Evolutionary conservation across 495 filamentous ascomycete species (phyloP), one percentile per base, ranked within the genome.

Genomic region (Ramalina intermedia): DNA sequence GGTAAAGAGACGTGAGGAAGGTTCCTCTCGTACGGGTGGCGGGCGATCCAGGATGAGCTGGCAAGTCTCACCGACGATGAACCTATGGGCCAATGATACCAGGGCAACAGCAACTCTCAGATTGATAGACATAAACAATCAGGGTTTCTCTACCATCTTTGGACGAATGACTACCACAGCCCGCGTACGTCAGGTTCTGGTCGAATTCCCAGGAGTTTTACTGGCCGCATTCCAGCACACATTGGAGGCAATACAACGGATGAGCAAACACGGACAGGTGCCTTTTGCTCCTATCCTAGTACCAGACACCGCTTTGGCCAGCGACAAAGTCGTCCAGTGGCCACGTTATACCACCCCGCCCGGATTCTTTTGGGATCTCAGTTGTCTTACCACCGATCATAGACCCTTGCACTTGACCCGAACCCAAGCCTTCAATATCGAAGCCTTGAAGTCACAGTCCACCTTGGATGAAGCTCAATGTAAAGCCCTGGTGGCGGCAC

Each of bases 161-260:
- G 47, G 16, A 18, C 43, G n/a, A 37, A 41, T 37, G 17, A 55
- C 53, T 9, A 44, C 58, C 9, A 58, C 35, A 38, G 36, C 52
- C 26, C 55, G 41, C 13, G 33, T 21, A 46, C 55, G 1, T 37
- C 54, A 26, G 50, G 66, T 63, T 8, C 66, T 86, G 4, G 69
- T 85, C 2, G 84, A 87, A 49, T 85, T 87, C 47, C 82, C 83
- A 0, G 78, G 77, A 9, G 65, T 87, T 5, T 63, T 88, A 2
- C 69, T 84, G 7, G 67, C 76, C 0, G 69, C 83, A 1, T 88
- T 88, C 55, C 64, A 79, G 39, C 74, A 78, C n/a, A 81, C 80
- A 0, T 61, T 87, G 8, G 61, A 65, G 47, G 80, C 76, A 12
- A 66, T 88, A 0, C 78, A 87, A 54, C 52, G 60, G 1, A 79